These are phyloP conservation scores for Schizochytrium sp. DNA, from an alignment of 108 stramenopile genomes.

Conservation along the genomic window DNA sequence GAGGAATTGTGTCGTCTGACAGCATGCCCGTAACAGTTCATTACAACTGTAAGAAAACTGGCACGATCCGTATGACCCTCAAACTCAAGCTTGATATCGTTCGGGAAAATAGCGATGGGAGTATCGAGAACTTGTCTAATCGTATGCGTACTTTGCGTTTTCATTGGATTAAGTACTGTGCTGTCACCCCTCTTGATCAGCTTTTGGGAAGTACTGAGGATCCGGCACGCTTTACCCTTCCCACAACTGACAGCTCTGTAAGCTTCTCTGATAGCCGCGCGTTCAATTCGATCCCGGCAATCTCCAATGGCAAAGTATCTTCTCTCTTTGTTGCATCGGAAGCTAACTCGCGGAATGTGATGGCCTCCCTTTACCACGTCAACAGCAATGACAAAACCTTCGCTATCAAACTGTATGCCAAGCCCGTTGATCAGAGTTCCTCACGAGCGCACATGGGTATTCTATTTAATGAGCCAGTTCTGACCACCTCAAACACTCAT, in stretches of 20 bases:
- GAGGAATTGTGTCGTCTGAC: conserved; percentile 21
- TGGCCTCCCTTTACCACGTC: conserved; percentile 27
- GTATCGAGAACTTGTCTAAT: background rate
- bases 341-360: background rate
- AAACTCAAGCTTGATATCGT: conserved; percentile 19
- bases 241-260: too few relatives aligned
- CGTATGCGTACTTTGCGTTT: background rate
- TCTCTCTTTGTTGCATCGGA: conserved; percentile 23
- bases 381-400: background rate
- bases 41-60: conserved; percentile 44
- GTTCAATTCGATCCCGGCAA: background rate
- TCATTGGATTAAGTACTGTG: conserved; percentile 48
- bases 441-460: conserved; percentile 47
- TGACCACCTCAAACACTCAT: conserved; percentile 32
- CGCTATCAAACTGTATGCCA: conserved; percentile 21
- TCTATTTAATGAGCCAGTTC: conserved; percentile 44
- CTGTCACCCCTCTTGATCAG: conserved; percentile 37
- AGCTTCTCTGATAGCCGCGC: background rate
- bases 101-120: background rate
- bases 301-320: background rate
- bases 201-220: conserved; percentile 1
- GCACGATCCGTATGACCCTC: conserved; percentile 37
- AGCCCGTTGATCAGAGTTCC: background rate
- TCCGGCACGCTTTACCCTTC: background rate
- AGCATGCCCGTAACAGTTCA: conserved; percentile 48